Conservation (phyloP, 148 eudicot species). For the Vaccinium macrocarpon region DNA sequence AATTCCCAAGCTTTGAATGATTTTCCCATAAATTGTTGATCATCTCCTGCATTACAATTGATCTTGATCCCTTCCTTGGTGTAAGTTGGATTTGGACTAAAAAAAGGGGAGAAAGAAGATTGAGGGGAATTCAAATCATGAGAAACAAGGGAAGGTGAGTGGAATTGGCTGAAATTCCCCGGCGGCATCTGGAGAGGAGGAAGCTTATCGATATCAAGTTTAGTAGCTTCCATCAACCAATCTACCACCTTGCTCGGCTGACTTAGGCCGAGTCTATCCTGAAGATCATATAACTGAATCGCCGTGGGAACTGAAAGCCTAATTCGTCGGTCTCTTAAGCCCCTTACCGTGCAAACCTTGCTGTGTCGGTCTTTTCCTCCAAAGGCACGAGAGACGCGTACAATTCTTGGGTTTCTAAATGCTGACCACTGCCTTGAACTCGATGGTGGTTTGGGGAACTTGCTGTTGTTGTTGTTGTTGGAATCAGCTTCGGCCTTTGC, state of each 20-base stretch:
- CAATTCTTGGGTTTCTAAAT: constrained; percentile 77
- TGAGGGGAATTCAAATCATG: constrained; percentile 34
- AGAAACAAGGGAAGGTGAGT: constrained; percentile 23
- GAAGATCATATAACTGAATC: constrained; percentile 76
- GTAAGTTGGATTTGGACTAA: constrained; percentile 29
- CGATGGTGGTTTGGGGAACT: constrained; percentile 28
- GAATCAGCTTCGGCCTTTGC: constrained; percentile 36
- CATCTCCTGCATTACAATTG: constrained; percentile 23
- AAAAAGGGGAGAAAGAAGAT: constrained; percentile 35
- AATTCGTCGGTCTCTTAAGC: constrained; percentile 68
- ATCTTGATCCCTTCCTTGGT: constrained; percentile 26
- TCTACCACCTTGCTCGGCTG: constrained; percentile 88
- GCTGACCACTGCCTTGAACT: constrained; percentile 68
- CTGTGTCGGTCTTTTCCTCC: constrained; percentile 89
- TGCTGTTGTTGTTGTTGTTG: constrained; percentile 10
- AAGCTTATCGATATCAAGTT: constrained; percentile 67
- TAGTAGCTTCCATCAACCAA: constrained; percentile 70
- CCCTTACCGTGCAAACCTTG: constrained; percentile 71
- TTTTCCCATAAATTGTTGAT: constrained; percentile 20
- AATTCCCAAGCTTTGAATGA: constrained; percentile 9
- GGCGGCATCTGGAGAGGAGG: constrained; percentile 62
- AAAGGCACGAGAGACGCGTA: constrained; percentile 57
- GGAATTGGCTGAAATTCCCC: constrained; percentile 34
- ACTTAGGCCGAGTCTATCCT: constrained; percentile 62
- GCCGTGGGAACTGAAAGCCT: constrained; percentile 79